phyloP scores from a whole-genome alignment of 2,329 filamentous ascomycete genomes.

The Aureobasidium leucospermi region DNA sequence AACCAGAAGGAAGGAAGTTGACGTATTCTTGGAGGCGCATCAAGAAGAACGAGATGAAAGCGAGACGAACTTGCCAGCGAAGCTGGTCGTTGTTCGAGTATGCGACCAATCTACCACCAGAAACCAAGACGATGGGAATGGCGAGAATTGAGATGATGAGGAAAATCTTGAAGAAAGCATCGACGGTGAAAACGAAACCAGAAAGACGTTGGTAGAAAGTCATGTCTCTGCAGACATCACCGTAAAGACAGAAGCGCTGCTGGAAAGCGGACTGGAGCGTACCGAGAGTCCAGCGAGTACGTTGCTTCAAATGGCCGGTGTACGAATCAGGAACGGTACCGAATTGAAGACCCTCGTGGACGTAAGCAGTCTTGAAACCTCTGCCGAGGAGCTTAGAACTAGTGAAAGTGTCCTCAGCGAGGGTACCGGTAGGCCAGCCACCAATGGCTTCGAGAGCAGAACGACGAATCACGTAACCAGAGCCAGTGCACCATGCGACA shows the following conservation, averaged over 20 bases:
- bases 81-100: conserved; percentile 37
- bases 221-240: conserved; percentile 41
- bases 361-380: conserved; percentile 56
- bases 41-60: conserved; percentile 29
- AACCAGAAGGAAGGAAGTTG: conserved; percentile 54
- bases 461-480: conserved; percentile 54
- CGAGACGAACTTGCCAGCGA: conserved; percentile 13
- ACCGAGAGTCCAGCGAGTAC: conserved; percentile 47
- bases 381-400: conserved; percentile 52
- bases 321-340: conserved; percentile 54
- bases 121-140: conserved; percentile 52
- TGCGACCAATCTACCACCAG: conserved; percentile 51
- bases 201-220: conserved; percentile 48
- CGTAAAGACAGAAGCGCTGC: conserved; percentile 51
- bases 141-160: conserved; percentile 50
- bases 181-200: conserved; percentile 13
- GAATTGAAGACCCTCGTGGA: conserved; percentile 54
- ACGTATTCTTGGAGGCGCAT: conserved; percentile 50
- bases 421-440: conserved; percentile 52
- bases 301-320: conserved; percentile 49
- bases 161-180: conserved; percentile 50
- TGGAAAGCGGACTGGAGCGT: conserved; percentile 54
- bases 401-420: conserved; percentile 55
- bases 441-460: conserved; percentile 54
- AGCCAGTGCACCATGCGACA: conserved; percentile 59